Percentiles rank a stretch among this genome's conserved stretches.
Evolutionary conservation across 1,284 basidiomycete genomes (phyloP).

Genomic region (Ceratobasidium sp.): DNA sequence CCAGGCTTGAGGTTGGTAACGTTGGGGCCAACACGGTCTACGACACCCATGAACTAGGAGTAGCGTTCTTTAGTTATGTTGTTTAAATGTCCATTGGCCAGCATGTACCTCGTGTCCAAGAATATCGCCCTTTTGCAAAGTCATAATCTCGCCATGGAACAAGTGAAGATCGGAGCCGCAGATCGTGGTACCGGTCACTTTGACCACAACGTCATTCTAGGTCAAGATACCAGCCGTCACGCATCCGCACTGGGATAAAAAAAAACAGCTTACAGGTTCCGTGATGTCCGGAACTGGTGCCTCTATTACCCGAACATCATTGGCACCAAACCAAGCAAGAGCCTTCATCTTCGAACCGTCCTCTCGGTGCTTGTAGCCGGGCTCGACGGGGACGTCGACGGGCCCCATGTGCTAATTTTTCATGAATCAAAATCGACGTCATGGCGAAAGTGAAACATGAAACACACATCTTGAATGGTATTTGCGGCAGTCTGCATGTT

Average conservation of each 20-base stretch:
- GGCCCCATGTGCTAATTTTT: slow-evolving; percentile 53
- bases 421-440: too few relatives aligned
- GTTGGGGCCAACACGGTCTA: slow-evolving; percentile 69
- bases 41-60: slow-evolving; percentile 69
- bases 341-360: slow-evolving; percentile 70
- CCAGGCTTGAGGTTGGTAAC: slow-evolving; percentile 67
- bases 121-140: slow-evolving; percentile 75
- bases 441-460: too few relatives aligned
- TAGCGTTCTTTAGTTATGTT: background rate
- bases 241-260: background rate
- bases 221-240: too few relatives aligned
- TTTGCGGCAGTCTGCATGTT: slow-evolving; percentile 55
- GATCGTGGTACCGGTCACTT: slow-evolving; percentile 74
- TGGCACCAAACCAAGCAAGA: slow-evolving; percentile 68
- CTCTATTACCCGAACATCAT: slow-evolving; percentile 61
- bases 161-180: slow-evolving; percentile 75
- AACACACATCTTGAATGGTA: slow-evolving; percentile 51
- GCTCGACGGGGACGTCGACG: slow-evolving; percentile 55
- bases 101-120: slow-evolving; percentile 69
- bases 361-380: slow-evolving; percentile 59
- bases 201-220: slow-evolving; percentile 68
- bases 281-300: slow-evolving; percentile 72
- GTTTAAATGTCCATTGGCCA: background rate
- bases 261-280: slow-evolving; percentile 53
- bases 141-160: slow-evolving; percentile 57